phyloP scores from a whole-genome alignment of 768 basidiomycete genomes.

The Gloeostereum incarnatum region DNA sequence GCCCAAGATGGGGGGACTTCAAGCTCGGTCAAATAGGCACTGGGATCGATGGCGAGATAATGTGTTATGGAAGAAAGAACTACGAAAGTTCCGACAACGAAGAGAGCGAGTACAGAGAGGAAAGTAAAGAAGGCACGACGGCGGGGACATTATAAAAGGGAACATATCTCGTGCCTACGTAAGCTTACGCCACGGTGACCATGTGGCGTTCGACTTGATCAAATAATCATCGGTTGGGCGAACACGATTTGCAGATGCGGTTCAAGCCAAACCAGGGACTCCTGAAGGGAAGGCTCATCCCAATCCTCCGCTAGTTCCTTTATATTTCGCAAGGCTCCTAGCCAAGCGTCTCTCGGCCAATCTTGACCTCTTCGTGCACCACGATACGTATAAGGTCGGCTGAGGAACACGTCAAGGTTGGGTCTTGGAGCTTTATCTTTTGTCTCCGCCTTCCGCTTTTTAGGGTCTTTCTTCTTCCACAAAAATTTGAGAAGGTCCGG shows the following conservation, averaged over 20 bases:
- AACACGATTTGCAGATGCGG: constrained; percentile 43
- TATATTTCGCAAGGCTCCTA: constrained; percentile 37
- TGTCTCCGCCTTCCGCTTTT: background rate
- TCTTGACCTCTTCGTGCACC: constrained; percentile 66
- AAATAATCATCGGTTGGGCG: constrained; percentile 23
- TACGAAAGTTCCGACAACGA: constrained; percentile 82
- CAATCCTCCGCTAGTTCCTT: constrained; percentile 38
- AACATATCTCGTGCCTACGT: background rate
- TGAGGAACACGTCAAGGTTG: constrained; percentile 46
- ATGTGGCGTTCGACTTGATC: too few species aligned
- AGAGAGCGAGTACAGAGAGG: constrained; percentile 50
- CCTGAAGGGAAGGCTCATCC: constrained; percentile 41
- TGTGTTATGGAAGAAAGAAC: constrained; percentile 89
- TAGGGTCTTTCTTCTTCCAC: constrained; percentile 21
- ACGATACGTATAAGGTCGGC: constrained; percentile 29
- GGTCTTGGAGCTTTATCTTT: constrained; percentile 21
- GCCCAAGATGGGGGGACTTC: constrained; percentile 58
- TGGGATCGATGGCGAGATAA: constrained; percentile 73
- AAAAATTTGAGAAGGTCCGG: constrained; percentile 53
- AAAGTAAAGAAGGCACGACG: constrained; percentile 33
- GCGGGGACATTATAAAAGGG: constrained; percentile 13
- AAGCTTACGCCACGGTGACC: too few species aligned
- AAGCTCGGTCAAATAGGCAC: constrained; percentile 71
- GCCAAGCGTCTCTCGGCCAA: constrained; percentile 67
- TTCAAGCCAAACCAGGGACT: constrained; percentile 38